Evolutionary conservation across 257 asterid genomes (phyloP), one percentile per base, ranked within the genome.

Genomic region (Petunia axillaris): DNA sequence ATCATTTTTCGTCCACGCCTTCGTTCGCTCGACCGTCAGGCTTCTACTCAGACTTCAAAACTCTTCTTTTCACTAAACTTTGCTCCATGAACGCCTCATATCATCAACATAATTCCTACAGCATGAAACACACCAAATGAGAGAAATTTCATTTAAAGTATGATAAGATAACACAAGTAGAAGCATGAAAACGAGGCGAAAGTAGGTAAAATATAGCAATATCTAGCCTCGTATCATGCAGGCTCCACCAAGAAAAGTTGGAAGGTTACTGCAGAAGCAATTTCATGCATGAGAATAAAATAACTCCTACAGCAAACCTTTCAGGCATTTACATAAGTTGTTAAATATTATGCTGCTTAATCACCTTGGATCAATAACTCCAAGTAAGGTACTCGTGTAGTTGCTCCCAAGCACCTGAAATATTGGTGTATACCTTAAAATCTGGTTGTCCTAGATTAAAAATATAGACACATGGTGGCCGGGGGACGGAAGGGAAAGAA

Each of bases 281-380:
- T 62, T 62, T 44, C 43, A 60, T 63, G 54, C 60, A 74, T 52
- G 5, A 65, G 3, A 64, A 43, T 8, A 76, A 57, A 8, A 38
- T 2, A 15, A 11, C 25, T 44, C n/a, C 38, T 40, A 40, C 54
- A 57, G 2, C 39, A 41, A 41, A 58, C 57, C 80, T 39, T n/a
- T 76, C 43, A 75, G 63, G 25, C 40, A 35, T 8, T 54, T 25
- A 38, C 54, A 54, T 40, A 16, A 76, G 41, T n/a, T 73, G 78
- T 35, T 25, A 48, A 48, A 63, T 15, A 4, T 48, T 79, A 3
- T 35, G 25, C 4, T 36, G 63, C 25, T 13, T 79, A 38, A 13
- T 52, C 86, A 91, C 97, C 94, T 85, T 75, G 88, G 89, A 85
- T 93, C 94, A 68, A 93, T 91, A 77, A 87, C 91, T 87, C 91